Evolutionary conservation across 805 yeast genomes (phyloP).

Genomic region (Saccharomyces kudriavzevii): DNA sequence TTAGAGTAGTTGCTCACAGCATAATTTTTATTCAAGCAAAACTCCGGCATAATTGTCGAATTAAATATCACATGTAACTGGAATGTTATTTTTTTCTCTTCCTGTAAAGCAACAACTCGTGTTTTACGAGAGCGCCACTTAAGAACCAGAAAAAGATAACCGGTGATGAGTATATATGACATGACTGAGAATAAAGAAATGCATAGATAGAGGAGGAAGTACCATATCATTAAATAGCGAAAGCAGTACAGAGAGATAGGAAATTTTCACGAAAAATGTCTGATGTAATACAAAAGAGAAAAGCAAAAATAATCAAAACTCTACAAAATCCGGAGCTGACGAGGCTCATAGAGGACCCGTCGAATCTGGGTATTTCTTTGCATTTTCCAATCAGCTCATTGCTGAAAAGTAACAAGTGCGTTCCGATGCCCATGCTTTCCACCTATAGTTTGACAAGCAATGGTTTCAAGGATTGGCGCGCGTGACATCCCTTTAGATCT

Average conservation of each 20-base stretch:
- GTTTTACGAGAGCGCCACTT: neutral
- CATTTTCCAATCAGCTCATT: constrained; percentile 18
- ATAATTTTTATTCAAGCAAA: neutral
- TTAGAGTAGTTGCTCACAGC: neutral
- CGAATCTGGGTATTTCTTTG: constrained; percentile 14
- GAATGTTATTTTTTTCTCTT: neutral
- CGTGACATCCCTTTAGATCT: constrained; percentile 23
- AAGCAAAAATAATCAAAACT: neutral
- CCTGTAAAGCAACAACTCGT: neutral
- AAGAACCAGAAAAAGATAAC: neutral
- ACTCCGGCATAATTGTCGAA: neutral
- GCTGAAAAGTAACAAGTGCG: constrained; percentile 12
- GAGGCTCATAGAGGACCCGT: constrained; percentile 3
- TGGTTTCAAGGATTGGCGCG: constrained; percentile 27
- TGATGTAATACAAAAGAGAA: neutral
- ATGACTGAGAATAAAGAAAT: neutral
- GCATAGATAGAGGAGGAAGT: neutral
- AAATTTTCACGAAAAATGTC: neutral
- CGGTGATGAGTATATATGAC: neutral
- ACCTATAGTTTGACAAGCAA: constrained; percentile 14
- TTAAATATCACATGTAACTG: neutral
- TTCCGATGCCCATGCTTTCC: constrained; percentile 5
- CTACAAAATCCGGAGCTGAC: neutral
- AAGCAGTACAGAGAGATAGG: neutral
- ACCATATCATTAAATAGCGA: neutral